A percentile compares a stretch with the other conserved stretches of the same genome.
These are phyloP conservation scores for Colletotrichum truncatum DNA, from an alignment of 2,329 filamentous ascomycete genomes.

Conservation along the genomic window DNA sequence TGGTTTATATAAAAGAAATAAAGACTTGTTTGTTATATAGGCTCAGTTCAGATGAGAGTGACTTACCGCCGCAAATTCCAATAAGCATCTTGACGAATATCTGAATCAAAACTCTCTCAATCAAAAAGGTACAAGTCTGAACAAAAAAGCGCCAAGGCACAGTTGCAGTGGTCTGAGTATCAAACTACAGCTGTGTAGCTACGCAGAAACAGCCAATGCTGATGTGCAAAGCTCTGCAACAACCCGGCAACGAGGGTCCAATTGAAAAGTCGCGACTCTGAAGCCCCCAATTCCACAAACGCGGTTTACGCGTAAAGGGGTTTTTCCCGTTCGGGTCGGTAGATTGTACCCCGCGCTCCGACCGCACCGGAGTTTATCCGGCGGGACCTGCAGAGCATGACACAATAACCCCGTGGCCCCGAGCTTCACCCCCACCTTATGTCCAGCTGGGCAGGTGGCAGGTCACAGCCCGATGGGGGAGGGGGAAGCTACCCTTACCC, in stretches of 20 bases:
- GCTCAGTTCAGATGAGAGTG: conserved; percentile 28
- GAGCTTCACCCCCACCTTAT: background rate
- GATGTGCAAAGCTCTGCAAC: conserved; percentile 5
- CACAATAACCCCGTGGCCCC: background rate
- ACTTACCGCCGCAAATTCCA: conserved; percentile 77
- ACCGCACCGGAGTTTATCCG: conserved; percentile 16
- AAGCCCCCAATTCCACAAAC: background rate
- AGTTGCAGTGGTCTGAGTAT: background rate
- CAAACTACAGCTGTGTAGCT: background rate
- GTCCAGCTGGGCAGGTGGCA: background rate
- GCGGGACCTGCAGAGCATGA: conserved; percentile 13
- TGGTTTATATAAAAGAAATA: conserved; percentile 10
- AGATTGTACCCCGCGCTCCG: background rate
- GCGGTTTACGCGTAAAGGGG: conserved; percentile 24
- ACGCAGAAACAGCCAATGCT: background rate
- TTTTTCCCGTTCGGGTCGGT: background rate
- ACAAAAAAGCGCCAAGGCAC: background rate
- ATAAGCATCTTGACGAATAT: conserved; percentile 69
- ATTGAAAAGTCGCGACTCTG: background rate
- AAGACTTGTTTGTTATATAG: background rate
- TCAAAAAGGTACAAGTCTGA: background rate
- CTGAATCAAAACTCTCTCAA: background rate
- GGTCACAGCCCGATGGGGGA: background rate
- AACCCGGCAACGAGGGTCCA: conserved; percentile 20
- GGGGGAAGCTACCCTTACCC: background rate